These are phyloP conservation scores for Cajanus cajan DNA, from an alignment of 306 rosid species.

Conservation along the genomic window DNA sequence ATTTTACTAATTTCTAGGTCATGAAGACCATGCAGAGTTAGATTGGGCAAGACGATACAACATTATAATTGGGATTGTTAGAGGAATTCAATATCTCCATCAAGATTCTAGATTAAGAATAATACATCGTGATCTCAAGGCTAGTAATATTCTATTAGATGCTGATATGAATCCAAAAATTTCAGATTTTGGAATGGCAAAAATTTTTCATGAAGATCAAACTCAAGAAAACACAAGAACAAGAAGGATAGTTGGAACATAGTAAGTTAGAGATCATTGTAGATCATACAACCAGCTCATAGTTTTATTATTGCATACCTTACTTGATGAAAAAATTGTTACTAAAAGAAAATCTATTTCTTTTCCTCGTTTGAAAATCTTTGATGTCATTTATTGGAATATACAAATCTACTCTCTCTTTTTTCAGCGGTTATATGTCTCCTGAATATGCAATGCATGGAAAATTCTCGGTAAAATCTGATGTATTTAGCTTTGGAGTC, in stretches of 20 bases:
- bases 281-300: not conserved
- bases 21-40: constrained; percentile 14
- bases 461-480: constrained; percentile 65
- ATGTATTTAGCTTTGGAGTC: constrained; percentile 89
- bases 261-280: constrained; percentile 37
- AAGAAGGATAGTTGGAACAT: constrained; percentile 47
- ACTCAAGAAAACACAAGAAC: constrained; percentile 37
- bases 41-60: constrained; percentile 46
- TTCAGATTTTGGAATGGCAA: constrained; percentile 65
- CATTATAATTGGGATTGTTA: constrained; percentile 44
- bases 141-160: constrained; percentile 50
- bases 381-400: not conserved
- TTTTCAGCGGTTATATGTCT: constrained; percentile 84
- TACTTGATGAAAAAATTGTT: not conserved
- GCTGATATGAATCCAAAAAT: constrained; percentile 50
- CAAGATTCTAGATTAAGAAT: constrained; percentile 50
- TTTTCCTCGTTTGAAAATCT: not conserved
- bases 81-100: constrained; percentile 56
- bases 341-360: not conserved
- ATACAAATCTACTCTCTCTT: not conserved
- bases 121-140: constrained; percentile 58
- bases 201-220: constrained; percentile 35
- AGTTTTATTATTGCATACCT: not conserved
- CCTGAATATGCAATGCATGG: constrained; percentile 93
- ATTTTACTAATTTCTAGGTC: constrained; percentile 21